Evolutionary conservation across 768 basidiomycete species (phyloP).

Genomic region (Serendipita sp.): DNA sequence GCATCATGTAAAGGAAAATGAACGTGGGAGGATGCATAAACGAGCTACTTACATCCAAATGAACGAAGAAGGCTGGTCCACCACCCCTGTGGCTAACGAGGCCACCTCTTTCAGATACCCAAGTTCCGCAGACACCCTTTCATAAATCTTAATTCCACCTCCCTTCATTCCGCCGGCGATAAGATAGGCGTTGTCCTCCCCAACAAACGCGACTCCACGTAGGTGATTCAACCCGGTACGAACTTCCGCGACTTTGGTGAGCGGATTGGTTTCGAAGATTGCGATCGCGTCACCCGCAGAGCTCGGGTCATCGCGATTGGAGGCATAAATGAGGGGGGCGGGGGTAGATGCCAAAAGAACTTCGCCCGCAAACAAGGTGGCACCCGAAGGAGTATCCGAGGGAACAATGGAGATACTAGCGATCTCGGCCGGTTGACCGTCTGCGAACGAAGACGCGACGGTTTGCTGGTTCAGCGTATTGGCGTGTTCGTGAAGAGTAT

Average conservation of each 20-base stretch:
- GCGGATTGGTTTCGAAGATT: conserved; percentile 38
- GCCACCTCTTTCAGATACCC: conserved; percentile 2
- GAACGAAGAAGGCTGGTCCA: conserved; percentile 4
- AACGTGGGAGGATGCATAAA: too few species aligned
- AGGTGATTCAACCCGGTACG: conserved; percentile 55
- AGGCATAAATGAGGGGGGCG: conserved; percentile 47
- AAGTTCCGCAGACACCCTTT: conserved; percentile 26
- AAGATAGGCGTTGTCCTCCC: conserved; percentile 29
- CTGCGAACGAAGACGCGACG: conserved; percentile 15
- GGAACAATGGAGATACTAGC: neutral
- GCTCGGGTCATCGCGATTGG: conserved; percentile 61
- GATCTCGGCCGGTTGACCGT: neutral
- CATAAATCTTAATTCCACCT: conserved; percentile 56
- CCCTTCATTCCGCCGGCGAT: conserved; percentile 48
- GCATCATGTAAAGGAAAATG: too few species aligned
- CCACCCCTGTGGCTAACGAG: neutral
- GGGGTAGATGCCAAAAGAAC: conserved; percentile 25
- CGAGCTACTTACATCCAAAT: neutral
- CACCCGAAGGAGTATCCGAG: neutral
- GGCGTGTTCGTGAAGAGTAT: conserved; percentile 51
- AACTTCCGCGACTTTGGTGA: conserved; percentile 38
- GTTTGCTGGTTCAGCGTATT: conserved; percentile 43
- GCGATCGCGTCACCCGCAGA: conserved; percentile 58
- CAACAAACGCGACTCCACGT: conserved; percentile 51
- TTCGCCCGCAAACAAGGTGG: conserved; percentile 39